Conservation (phyloP, 2,329 filamentous ascomycete species). For the Purpureocillium lavendulum region DNA sequence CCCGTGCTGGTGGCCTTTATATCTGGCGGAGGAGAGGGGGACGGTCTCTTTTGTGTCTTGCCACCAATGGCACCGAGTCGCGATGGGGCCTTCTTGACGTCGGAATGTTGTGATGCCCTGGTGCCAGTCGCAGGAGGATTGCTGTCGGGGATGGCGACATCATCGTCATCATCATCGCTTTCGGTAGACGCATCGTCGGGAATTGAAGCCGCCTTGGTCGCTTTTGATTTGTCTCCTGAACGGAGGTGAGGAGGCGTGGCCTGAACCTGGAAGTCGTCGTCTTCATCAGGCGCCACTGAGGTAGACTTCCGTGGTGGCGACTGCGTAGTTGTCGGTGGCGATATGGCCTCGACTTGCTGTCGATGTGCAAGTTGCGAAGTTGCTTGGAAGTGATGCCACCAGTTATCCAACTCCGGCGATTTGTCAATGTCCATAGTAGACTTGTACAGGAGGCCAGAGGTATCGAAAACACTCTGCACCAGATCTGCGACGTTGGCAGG, state of each 20-base stretch:
- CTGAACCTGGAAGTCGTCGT: conserved; percentile 45
- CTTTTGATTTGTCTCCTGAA: conserved; percentile 14
- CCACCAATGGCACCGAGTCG: conserved; percentile 28
- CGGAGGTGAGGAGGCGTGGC: conserved; percentile 33
- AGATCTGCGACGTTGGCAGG: conserved; percentile 26
- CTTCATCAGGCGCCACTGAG: too few relatives aligned
- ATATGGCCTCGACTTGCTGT: too few relatives aligned
- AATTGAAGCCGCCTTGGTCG: conserved; percentile 6
- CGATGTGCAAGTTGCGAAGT: conserved; percentile 14
- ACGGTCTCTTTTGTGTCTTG: conserved; percentile 19
- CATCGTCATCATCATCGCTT: conserved; percentile 20
- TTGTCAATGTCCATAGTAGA: conserved; percentile 19
- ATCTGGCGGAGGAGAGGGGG: conserved; percentile 10
- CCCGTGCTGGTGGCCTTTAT: conserved; percentile 4
- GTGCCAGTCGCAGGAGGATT: conserved; percentile 9
- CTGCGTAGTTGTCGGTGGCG: too few relatives aligned
- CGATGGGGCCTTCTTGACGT: conserved; percentile 9
- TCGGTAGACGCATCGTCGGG: conserved; percentile 24
- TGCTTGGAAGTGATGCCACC: conserved; percentile 38
- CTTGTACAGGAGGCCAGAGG: conserved; percentile 20
- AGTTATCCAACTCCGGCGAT: conserved; percentile 31
- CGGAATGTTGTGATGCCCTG: conserved; percentile 9
- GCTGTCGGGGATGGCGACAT: conserved; percentile 10
- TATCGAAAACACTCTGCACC: conserved; percentile 33
- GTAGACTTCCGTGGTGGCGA: too few relatives aligned